A percentile compares a stretch with the other conserved stretches of the same genome.
These are phyloP conservation scores for Echinochloa phyllopogon DNA, from an alignment of 176 grass and related monocot species.

Conservation along the genomic window DNA sequence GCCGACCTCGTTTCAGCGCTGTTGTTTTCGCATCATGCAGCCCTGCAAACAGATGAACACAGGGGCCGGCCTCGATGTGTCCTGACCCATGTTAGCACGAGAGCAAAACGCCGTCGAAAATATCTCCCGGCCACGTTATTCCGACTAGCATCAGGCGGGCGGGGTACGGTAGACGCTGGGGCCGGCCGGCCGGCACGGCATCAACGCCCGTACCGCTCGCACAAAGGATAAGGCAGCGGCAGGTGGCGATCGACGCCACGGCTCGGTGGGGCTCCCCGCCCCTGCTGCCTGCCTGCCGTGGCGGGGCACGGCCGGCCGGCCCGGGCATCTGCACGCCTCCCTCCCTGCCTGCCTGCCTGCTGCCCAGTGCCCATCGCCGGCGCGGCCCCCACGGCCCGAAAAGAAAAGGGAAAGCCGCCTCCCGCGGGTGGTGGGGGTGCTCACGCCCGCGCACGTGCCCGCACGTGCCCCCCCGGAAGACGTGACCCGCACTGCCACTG, in stretches of 20 bases:
- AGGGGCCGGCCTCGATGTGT: too few species aligned
- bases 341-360: neutral
- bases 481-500: conserved; percentile 62
- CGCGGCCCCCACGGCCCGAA: neutral
- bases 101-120: too few species aligned
- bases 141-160: neutral
- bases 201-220: neutral
- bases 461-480: conserved; percentile 52
- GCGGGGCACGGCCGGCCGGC: conserved; percentile 1
- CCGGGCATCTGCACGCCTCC: conserved; percentile 25
- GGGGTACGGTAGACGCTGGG: neutral
- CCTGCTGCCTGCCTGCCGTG: neutral
- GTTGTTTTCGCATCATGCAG: neutral
- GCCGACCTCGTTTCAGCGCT: neutral
- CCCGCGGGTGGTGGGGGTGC: conserved; percentile 43
- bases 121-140: neutral
- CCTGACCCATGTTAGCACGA: too few species aligned
- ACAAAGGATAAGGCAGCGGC: conserved; percentile 13
- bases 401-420: conserved; percentile 37
- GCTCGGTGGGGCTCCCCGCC: conserved; percentile 18
- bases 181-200: neutral
- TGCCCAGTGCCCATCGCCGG: neutral
- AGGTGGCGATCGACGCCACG: conserved; percentile 15
- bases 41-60: neutral
- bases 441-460: conserved; percentile 65